Evolutionary conservation across 2,329 filamentous ascomycete species (phyloP).

Genomic region (Xylaria sp.): DNA sequence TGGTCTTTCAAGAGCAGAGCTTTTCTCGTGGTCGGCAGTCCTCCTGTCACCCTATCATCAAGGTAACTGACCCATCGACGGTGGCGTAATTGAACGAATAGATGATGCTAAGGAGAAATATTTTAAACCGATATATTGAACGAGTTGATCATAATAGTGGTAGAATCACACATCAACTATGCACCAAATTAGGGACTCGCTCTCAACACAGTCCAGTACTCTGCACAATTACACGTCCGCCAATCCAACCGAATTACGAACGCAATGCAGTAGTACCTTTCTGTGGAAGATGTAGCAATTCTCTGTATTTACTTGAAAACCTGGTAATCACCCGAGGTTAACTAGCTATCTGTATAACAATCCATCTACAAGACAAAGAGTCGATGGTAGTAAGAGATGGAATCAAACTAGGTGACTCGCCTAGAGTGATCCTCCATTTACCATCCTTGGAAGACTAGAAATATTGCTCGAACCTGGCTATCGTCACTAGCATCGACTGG

Average conservation of each 20-base stretch:
- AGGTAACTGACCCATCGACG: too few species aligned
- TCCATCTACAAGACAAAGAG: neutral
- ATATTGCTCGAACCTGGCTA: neutral
- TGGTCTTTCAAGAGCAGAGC: too few species aligned
- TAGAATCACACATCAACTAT: too few species aligned
- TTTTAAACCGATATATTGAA: too few species aligned
- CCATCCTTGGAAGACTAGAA: neutral
- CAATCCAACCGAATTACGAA: neutral
- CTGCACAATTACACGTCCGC: too few species aligned
- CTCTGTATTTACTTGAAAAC: neutral
- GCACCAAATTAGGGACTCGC: too few species aligned
- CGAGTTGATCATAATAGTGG: too few species aligned
- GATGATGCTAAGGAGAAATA: too few species aligned
- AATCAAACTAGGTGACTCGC: neutral
- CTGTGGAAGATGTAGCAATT: neutral
- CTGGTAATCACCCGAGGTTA: neutral
- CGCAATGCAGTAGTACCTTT: neutral
- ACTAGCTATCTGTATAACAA: neutral
- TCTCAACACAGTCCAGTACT: too few species aligned
- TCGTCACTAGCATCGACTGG: neutral
- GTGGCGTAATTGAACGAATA: too few species aligned
- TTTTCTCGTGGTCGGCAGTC: too few species aligned
- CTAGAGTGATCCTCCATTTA: neutral
- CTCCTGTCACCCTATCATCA: too few species aligned
- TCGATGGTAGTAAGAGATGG: neutral